Base-by-base conservation (phyloP, 768 basidiomycete species). In the Phaeotremella fagi region DNA sequence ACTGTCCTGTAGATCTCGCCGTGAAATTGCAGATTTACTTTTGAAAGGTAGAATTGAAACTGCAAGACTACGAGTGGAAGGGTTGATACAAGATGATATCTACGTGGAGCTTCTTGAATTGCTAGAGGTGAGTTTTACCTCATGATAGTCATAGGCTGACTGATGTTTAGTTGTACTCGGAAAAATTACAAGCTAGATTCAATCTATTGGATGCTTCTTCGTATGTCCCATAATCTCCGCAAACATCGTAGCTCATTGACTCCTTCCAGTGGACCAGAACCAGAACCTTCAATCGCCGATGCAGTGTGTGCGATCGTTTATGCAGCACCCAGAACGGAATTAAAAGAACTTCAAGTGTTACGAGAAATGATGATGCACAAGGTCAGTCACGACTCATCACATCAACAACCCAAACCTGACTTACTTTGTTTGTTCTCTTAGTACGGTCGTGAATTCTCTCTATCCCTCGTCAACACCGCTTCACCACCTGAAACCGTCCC, bases 341-440 rank as follows among this genome's bases (percentile, higher is more conserved):
- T 92, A 49, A 92, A 91, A 45, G 91, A 97, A 71, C 80, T 99
- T 33, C 88, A 95, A 60, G 78, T 90, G 31, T 75, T 97, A 47
- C 84, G 95, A 50, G 92, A 98, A 72, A 82, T 97, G 71, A 80
- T 99, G 53, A 88, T 92, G 86, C 88, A 91, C 72, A 95, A 95
- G 63, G 74, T 72, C 27, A 42, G 57, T 35, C n/a, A 7, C 26
- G 9, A 18, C 15, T n/a, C n/a, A n/a, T n/a, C n/a, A n/a, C n/a
- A n/a, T n/a, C n/a, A n/a, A n/a, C n/a, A n/a, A n/a, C n/a, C n/a
- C n/a, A n/a, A n/a, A n/a, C n/a, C n/a, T n/a, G n/a, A n/a, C n/a
- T n/a, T n/a, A n/a, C n/a, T n/a, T n/a, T n/a, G n/a, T n/a, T n/a
- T n/a, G n/a, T n/a, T n/a, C n/a, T n/a, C n/a, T n/a, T 20, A 74